phyloP scores from a whole-genome alignment of 2,329 filamentous ascomycete species.

The Tolypocladium sp. region DNA sequence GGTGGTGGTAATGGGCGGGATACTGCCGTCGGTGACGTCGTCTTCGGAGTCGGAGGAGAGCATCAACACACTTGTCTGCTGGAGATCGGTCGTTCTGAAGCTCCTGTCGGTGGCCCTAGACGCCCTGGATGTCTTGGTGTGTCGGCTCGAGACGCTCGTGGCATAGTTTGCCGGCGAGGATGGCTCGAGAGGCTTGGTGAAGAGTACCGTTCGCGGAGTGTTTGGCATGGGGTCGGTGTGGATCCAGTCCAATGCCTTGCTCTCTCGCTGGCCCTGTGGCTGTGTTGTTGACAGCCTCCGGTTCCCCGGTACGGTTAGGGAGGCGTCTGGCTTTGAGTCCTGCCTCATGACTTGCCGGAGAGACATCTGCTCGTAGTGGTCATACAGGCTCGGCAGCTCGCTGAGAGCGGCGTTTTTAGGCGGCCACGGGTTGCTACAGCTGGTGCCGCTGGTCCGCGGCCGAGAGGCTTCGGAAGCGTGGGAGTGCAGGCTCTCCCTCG shows the following conservation, averaged over 20 bases:
- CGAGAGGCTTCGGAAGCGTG: slow-evolving; percentile 9
- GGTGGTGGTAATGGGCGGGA: slow-evolving; percentile 5
- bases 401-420: slow-evolving; percentile 16
- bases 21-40: slow-evolving; percentile 16
- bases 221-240: slow-evolving; percentile 7
- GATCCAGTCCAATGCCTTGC: slow-evolving; percentile 5
- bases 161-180: slow-evolving; percentile 28
- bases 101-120: slow-evolving; percentile 38
- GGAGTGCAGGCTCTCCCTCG: neutral
- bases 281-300: neutral
- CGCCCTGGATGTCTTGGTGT: slow-evolving; percentile 45
- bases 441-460: slow-evolving; percentile 16
- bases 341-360: slow-evolving; percentile 32
- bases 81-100: slow-evolving; percentile 40
- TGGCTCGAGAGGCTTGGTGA: slow-evolving; percentile 13
- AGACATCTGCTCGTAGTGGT: slow-evolving; percentile 49
- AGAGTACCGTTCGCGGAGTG: slow-evolving; percentile 9
- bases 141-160: slow-evolving; percentile 44
- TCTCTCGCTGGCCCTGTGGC: slow-evolving; percentile 2
- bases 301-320: neutral
- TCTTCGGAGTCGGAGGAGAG: slow-evolving; percentile 51
- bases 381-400: slow-evolving; percentile 41
- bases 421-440: slow-evolving; percentile 13
- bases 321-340: slow-evolving; percentile 5
- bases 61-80: slow-evolving; percentile 45